A percentile compares a stretch with the other conserved stretches of the same genome.
Evolutionary conservation across 306 rosid genomes (phyloP).

Genomic region (Psophocarpus tetragonolobus): DNA sequence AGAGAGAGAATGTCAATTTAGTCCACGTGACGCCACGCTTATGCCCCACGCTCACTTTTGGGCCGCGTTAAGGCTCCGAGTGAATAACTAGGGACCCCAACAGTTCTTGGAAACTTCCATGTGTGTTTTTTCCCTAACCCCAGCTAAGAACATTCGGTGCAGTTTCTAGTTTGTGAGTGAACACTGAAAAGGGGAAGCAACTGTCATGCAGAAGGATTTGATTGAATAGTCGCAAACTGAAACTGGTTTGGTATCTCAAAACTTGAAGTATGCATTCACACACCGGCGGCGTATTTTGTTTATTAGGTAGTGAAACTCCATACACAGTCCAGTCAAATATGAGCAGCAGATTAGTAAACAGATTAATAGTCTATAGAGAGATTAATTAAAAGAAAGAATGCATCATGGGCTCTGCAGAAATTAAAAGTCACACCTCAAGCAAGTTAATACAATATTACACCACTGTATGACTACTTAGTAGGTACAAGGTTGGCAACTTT

Average conservation of each 20-base stretch:
- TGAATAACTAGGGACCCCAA: neutral
- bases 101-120: slow-evolving; percentile 22
- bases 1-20: neutral
- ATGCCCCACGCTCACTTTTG: neutral
- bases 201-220: neutral
- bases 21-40: slow-evolving; percentile 9
- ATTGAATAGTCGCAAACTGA: neutral
- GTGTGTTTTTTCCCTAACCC: neutral
- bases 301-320: neutral
- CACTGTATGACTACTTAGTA: neutral
- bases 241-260: neutral
- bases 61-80: slow-evolving; percentile 30
- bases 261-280: neutral
- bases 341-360: slow-evolving; percentile 15
- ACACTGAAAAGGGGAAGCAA: neutral
- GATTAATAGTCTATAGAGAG: neutral
- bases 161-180: neutral
- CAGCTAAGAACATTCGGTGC: slow-evolving; percentile 15
- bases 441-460: neutral
- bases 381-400: neutral
- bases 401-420: neutral
- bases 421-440: neutral
- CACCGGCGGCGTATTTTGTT: neutral
- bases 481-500: neutral
- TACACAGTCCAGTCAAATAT: slow-evolving; percentile 33